A percentile compares a stretch with the other conserved stretches of the same genome.
Evolutionary conservation across 2,329 filamentous ascomycete genomes (phyloP).

Genomic region (Epichloe brachyelytri): DNA sequence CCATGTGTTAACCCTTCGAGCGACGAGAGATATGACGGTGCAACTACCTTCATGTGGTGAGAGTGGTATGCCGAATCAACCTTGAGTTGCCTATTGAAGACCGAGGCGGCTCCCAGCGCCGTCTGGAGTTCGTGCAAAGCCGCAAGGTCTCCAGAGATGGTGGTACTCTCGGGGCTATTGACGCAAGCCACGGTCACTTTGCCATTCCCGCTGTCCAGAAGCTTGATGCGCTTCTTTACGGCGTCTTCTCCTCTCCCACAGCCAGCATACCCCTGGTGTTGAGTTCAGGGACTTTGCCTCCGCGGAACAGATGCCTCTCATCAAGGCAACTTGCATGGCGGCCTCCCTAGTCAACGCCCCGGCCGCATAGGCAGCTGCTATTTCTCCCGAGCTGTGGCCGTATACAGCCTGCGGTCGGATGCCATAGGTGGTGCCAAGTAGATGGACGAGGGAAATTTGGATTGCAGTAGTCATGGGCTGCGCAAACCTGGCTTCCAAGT

Average conservation of each 20-base stretch:
- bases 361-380: slow-evolving; percentile 23
- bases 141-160: slow-evolving; percentile 11
- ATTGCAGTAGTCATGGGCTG: too few species aligned
- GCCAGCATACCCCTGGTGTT: too few species aligned
- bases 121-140: slow-evolving; percentile 7
- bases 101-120: too few species aligned
- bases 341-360: not conserved
- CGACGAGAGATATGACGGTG: slow-evolving; percentile 6
- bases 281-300: too few species aligned
- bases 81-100: slow-evolving; percentile 8
- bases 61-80: slow-evolving; percentile 13
- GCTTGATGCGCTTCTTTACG: too few species aligned
- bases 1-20: slow-evolving; percentile 23
- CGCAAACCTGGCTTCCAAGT: too few species aligned
- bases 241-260: too few species aligned
- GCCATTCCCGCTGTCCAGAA: too few species aligned
- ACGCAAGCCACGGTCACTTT: slow-evolving; percentile 9
- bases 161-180: slow-evolving; percentile 14
- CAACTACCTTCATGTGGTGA: slow-evolving; percentile 11
- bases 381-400: slow-evolving; percentile 27
- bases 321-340: too few species aligned
- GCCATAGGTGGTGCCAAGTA: slow-evolving; percentile 10
- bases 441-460: too few species aligned
- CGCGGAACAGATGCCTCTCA: too few species aligned
- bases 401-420: slow-evolving; percentile 17